Conservation (phyloP, 2,329 filamentous ascomycete genomes). For the Fusarium oligoseptatum region DNA sequence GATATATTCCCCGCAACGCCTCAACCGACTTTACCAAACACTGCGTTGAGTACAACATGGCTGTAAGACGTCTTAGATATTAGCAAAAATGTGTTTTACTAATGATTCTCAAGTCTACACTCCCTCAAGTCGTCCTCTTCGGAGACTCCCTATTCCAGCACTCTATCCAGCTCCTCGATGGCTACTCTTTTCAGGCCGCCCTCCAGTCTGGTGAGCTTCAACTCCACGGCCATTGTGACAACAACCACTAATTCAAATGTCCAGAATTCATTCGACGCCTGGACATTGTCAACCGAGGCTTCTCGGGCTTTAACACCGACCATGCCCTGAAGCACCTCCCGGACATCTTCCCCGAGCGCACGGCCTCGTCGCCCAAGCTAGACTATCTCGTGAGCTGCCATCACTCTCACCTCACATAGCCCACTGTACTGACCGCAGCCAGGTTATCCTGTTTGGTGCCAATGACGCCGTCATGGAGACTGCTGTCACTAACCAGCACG, state of each 20-base stretch:
- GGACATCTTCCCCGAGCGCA: conserved; percentile 77
- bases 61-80: conserved; percentile 30
- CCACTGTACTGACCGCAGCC: conserved; percentile 35
- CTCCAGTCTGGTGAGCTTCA: conserved; percentile 73
- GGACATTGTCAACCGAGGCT: conserved; percentile 90
- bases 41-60: conserved; percentile 27
- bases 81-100: background rate
- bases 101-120: conserved; percentile 58
- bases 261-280: conserved; percentile 80
- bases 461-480: conserved; percentile 85
- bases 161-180: conserved; percentile 70
- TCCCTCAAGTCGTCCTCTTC: conserved; percentile 84
- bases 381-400: conserved; percentile 71
- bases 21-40: background rate
- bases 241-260: conserved; percentile 12
- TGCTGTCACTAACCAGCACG: conserved; percentile 76
- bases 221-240: background rate
- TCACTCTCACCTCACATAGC: background rate
- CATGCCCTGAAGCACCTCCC: conserved; percentile 79
- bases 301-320: conserved; percentile 86
- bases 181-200: conserved; percentile 80
- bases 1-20: conserved; percentile 10
- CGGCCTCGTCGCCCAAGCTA: conserved; percentile 66
- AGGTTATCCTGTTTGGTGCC: conserved; percentile 87
- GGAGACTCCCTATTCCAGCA: conserved; percentile 90